Percentiles rank a stretch among this genome's conserved stretches.
phyloP scores from a whole-genome alignment of 352 stramenopile species.

The Phytophthora megakarya region DNA sequence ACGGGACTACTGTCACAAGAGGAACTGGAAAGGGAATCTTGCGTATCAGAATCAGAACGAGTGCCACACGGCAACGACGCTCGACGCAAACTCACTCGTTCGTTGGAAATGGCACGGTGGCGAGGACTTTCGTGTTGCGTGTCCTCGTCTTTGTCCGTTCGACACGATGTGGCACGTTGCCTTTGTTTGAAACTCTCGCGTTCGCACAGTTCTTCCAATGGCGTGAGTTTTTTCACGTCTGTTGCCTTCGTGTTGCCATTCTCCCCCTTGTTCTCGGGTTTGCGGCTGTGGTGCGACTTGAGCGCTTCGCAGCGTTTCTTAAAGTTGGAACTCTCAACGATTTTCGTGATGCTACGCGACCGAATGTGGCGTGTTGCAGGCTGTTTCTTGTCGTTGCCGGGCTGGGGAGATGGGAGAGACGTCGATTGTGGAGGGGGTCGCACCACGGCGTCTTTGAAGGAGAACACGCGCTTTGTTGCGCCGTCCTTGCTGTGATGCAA shows the following conservation, averaged over 20 bases:
- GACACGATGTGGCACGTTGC: too few species aligned
- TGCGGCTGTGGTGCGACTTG: slow-evolving; percentile 25
- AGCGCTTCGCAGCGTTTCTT: slow-evolving; percentile 52
- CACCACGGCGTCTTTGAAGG: slow-evolving; percentile 44
- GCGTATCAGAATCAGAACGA: slow-evolving; percentile 22
- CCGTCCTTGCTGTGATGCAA: slow-evolving; percentile 24
- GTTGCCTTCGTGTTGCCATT: background rate
- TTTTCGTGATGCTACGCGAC: slow-evolving; percentile 44
- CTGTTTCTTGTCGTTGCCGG: slow-evolving; percentile 11
- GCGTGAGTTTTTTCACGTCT: slow-evolving; percentile 31
- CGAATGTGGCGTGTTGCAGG: slow-evolving; percentile 35
- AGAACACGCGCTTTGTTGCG: slow-evolving; percentile 34
- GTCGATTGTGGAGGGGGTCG: slow-evolving; percentile 14
- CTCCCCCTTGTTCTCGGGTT: slow-evolving; percentile 26
- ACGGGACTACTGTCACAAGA: slow-evolving; percentile 25
- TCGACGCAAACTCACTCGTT: slow-evolving; percentile 17
- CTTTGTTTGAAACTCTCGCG: slow-evolving; percentile 11
- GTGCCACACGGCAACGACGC: slow-evolving; percentile 18
- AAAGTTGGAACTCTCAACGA: slow-evolving; percentile 45
- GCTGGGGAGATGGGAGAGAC: background rate
- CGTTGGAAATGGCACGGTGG: slow-evolving; percentile 13
- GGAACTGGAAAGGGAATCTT: slow-evolving; percentile 14
- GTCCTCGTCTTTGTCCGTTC: too few species aligned
- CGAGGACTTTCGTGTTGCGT: slow-evolving; percentile 3
- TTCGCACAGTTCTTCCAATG: slow-evolving; percentile 39